These are phyloP conservation scores for Colletotrichum sidae DNA, from an alignment of 2,329 filamentous ascomycete genomes.

Conservation along the genomic window DNA sequence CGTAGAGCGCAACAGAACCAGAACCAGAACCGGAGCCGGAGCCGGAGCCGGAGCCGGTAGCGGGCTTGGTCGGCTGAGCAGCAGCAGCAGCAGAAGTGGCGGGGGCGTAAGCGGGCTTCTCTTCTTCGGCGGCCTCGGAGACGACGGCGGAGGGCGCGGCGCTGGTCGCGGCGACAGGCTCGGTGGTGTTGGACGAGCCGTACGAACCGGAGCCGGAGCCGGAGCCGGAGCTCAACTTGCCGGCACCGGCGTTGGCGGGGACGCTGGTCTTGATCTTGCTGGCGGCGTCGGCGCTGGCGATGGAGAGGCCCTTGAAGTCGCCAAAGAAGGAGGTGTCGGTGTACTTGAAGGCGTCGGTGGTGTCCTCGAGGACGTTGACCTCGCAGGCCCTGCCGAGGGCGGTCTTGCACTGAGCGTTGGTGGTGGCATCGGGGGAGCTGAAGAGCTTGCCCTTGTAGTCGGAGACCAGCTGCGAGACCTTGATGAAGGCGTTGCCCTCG, in stretches of 20 bases:
- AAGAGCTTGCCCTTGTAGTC: conserved; percentile 43
- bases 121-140: no score
- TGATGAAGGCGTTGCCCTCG: conserved; percentile 43
- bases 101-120: not conserved
- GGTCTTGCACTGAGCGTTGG: conserved; percentile 29
- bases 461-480: conserved; percentile 39
- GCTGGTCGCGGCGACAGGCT: not conserved
- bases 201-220: conserved; percentile 3
- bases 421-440: conserved; percentile 39
- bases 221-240: conserved; percentile 28
- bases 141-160: not conserved
- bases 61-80: not conserved
- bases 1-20: conserved; percentile 45
- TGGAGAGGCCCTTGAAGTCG: conserved; percentile 20
- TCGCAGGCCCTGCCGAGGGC: conserved; percentile 30
- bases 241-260: conserved; percentile 25
- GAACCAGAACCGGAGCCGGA: not conserved
- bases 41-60: conserved; percentile 4
- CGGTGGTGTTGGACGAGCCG: not conserved
- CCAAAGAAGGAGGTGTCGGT: conserved; percentile 25
- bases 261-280: conserved; percentile 33
- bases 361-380: conserved; percentile 23
- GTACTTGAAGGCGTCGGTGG: conserved; percentile 18
- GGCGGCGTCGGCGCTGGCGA: conserved; percentile 21
- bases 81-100: conserved; percentile 9